phyloP scores from a whole-genome alignment of 2,329 filamentous ascomycete species.

The Trichoderma simmonsii region DNA sequence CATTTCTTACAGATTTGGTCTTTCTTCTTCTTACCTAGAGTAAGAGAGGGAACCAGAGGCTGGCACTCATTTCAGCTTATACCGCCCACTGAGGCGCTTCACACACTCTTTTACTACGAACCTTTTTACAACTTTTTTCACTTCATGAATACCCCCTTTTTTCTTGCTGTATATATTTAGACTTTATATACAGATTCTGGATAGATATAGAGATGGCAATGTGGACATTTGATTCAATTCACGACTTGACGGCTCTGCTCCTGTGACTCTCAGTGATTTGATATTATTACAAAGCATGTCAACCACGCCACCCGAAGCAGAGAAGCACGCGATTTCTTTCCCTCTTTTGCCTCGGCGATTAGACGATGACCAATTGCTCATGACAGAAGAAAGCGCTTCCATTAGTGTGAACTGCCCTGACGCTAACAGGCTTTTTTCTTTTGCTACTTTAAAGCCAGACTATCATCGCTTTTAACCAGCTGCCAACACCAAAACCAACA shows the following conservation, averaged over 20 bases:
- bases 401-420: not conserved
- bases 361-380: not conserved
- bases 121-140: constrained; percentile 9
- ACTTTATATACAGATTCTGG: not conserved
- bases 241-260: no score
- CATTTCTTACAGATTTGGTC: constrained; percentile 26
- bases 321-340: not conserved
- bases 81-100: constrained; percentile 21
- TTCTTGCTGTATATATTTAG: constrained; percentile 28
- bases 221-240: not conserved
- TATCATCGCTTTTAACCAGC: not conserved
- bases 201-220: constrained; percentile 14
- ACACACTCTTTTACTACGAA: constrained; percentile 25
- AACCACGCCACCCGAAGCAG: not conserved
- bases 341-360: not conserved
- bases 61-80: constrained; percentile 30
- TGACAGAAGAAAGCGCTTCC: not conserved
- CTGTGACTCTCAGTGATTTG: not conserved
- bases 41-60: constrained; percentile 23
- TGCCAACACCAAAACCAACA: not conserved
- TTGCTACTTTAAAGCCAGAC: not conserved
- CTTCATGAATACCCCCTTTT: constrained; percentile 24
- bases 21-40: not conserved
- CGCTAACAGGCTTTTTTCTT: not conserved
- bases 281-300: not conserved